phyloP scores from a whole-genome alignment of 805 yeast species.

The Candida yuanshanica region DNA sequence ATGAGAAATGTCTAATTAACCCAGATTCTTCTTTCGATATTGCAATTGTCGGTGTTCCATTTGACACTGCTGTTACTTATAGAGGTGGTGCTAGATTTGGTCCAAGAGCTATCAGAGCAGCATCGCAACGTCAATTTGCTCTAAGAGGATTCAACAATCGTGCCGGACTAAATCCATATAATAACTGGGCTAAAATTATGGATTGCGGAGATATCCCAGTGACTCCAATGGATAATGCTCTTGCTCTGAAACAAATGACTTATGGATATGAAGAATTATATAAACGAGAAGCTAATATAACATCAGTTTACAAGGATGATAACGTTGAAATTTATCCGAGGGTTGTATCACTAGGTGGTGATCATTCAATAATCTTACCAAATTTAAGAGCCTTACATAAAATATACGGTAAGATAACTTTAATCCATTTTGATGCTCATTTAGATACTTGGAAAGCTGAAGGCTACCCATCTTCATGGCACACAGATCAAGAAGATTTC shows the following conservation, averaged over 20 bases:
- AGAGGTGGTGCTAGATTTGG: constrained; percentile 84
- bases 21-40: constrained; percentile 51
- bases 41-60: constrained; percentile 74
- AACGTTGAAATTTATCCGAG: constrained; percentile 41
- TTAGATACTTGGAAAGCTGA: constrained; percentile 78
- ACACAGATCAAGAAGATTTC: constrained; percentile 46
- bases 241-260: constrained; percentile 61
- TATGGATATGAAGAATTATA: constrained; percentile 51
- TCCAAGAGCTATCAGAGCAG: constrained; percentile 63
- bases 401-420: constrained; percentile 53
- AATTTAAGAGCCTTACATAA: constrained; percentile 59
- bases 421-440: constrained; percentile 83
- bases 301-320: constrained; percentile 2
- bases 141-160: constrained; percentile 66
- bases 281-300: constrained; percentile 21
- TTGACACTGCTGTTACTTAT: constrained; percentile 76
- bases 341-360: constrained; percentile 74
- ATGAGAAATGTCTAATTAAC: constrained; percentile 50
- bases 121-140: constrained; percentile 65
- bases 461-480: constrained; percentile 61
- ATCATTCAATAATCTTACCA: constrained; percentile 71
- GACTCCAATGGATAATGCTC: constrained; percentile 59
- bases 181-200: constrained; percentile 44
- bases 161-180: constrained; percentile 57
- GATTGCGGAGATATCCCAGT: constrained; percentile 71